Conservation (phyloP, 257 asterid species). For the Hygrophila difformis region DNA sequence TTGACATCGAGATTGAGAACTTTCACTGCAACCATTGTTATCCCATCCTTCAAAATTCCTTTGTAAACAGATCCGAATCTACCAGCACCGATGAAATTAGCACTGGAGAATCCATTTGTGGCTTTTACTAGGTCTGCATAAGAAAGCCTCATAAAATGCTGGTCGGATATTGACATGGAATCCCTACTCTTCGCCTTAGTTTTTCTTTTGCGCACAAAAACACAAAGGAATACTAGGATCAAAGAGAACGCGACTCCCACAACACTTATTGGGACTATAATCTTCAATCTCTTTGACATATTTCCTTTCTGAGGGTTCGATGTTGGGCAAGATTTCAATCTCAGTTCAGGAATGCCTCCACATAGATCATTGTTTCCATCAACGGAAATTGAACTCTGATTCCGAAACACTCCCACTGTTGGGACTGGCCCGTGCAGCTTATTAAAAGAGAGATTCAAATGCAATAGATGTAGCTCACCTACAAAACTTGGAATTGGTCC, state of each 20-base stretch:
- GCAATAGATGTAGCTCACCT: background rate
- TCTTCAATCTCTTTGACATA: constrained; percentile 1
- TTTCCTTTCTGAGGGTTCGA: constrained; percentile 2
- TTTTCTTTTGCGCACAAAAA: background rate
- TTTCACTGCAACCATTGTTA: constrained; percentile 21
- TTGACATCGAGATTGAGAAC: constrained; percentile 19
- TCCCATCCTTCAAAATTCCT: constrained; percentile 18
- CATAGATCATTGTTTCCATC: constrained; percentile 13
- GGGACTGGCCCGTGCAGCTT: constrained; percentile 20
- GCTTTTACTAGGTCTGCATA: constrained; percentile 20
- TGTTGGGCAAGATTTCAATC: constrained; percentile 5
- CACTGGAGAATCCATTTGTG: constrained; percentile 23
- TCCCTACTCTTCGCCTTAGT: too few relatives aligned
- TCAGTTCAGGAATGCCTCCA: constrained; percentile 13
- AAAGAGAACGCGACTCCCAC: background rate
- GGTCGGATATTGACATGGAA: background rate
- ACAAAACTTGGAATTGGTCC: constrained; percentile 22
- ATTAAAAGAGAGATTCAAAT: constrained; percentile 25
- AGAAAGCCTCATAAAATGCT: constrained; percentile 14
- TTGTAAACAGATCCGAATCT: constrained; percentile 25
- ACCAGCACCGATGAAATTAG: constrained; percentile 28
- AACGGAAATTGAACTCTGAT: constrained; percentile 14
- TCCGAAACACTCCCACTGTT: constrained; percentile 9
- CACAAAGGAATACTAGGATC: background rate
- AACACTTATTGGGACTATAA: background rate